phyloP scores from a whole-genome alignment of 345 rosid genomes.

The Rhizophora apiculata region DNA sequence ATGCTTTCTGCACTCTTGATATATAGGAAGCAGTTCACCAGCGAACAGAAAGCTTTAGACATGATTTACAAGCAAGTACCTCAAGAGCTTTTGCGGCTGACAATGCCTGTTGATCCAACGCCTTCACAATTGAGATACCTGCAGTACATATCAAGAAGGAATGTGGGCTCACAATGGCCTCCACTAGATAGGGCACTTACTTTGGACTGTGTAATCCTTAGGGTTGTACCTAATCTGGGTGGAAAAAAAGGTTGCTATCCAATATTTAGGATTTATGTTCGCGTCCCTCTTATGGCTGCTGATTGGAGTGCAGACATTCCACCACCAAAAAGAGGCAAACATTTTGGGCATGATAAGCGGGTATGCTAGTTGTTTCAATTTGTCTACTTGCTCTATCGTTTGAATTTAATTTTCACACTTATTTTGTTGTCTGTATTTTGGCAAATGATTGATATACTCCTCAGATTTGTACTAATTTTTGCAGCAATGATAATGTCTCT shows the following conservation, averaged over 20 bases:
- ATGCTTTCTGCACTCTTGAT: conserved; percentile 75
- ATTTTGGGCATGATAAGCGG: conserved; percentile 57
- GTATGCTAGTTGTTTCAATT: conserved; percentile 33
- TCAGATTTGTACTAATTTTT: background rate
- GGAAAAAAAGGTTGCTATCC: conserved; percentile 72
- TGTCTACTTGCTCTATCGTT: conserved; percentile 1
- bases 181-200: conserved; percentile 65
- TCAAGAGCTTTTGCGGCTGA: conserved; percentile 57
- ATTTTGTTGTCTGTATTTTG: background rate
- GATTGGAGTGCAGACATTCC: conserved; percentile 60
- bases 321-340: conserved; percentile 56
- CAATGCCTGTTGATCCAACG: conserved; percentile 59
- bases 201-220: conserved; percentile 59
- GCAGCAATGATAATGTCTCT: background rate
- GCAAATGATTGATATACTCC: background rate
- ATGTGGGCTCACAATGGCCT: conserved; percentile 63
- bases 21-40: conserved; percentile 54
- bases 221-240: conserved; percentile 55
- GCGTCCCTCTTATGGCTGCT: conserved; percentile 56
- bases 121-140: conserved; percentile 83
- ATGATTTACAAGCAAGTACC: conserved; percentile 77
- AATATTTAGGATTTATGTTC: conserved; percentile 70
- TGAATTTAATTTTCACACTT: background rate
- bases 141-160: conserved; percentile 69
- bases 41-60: conserved; percentile 68